Base-by-base conservation (phyloP, 2,329 filamentous ascomycete species). In the Sphaceloma murrayae region DNA sequence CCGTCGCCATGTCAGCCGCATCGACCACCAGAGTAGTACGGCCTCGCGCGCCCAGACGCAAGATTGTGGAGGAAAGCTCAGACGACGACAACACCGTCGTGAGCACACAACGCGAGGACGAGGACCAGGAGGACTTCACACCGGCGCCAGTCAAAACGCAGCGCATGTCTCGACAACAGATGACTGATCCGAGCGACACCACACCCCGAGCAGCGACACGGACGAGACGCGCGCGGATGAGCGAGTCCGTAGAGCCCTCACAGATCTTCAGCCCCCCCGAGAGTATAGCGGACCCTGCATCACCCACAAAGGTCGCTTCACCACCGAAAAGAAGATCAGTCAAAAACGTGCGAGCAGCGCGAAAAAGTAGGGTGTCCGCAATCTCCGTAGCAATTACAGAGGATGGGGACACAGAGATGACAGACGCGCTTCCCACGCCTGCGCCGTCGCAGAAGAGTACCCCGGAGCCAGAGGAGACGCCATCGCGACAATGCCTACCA, bases 41-140 rank as follows among this genome's bases (percentile, higher is more conserved):
- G 58, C 71, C 78, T 46, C 72, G 69, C 39, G 72, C 73, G 32
- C 63, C 82, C 43, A 76, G 85, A 58, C 78, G 81, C 55, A 82
- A 79, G 54, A 76, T 82, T 40, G 73, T 93, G 36, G 68, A 88
- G 48, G 86, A 93, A 52, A 86, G 80, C 6, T 71, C 76, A 14
- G 74, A 77, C 17, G 85, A 46, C 47, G 83, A 86, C 46, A 77
- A 82, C 64, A 72, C 29, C 68, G 75, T 54, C 68, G 73, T 50
- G 70, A 75, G 51, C 47, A 53, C 48, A 30, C 71, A 75, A 48
- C 68, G 77, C 24, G 70, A 75, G 11, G 73, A 70, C 19, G 70
- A 81, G 19, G 75, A 82, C 39, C 82, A 84, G 51, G 82, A 88
- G 39, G 85, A 94, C 39, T 91, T 87, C 56, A 82, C 82, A 33